Evolutionary conservation across 139 green algal species (phyloP).

Genomic region (Chlorella sp.): DNA sequence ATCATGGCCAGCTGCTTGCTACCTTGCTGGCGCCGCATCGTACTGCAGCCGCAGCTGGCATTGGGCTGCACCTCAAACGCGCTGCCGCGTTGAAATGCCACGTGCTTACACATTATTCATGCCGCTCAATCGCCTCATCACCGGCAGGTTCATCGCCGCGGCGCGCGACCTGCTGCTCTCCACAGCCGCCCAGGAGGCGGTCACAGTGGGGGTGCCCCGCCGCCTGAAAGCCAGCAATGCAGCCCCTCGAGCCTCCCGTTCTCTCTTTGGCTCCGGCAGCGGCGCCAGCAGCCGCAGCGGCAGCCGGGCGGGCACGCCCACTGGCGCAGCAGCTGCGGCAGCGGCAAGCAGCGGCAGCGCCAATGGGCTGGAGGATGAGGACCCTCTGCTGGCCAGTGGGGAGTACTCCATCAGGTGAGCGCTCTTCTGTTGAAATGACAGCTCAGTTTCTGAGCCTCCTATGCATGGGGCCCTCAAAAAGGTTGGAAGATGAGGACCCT

Average conservation of each 20-base stretch:
- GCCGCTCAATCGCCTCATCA: too few relatives aligned
- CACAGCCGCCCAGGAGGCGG: conserved; percentile 8
- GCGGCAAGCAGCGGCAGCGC: conserved; percentile 14
- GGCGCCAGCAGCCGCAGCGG: not conserved
- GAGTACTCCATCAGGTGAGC: conserved; percentile 35
- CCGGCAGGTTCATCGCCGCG: conserved; percentile 25
- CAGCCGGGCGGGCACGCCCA: not conserved
- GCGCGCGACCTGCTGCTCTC: conserved; percentile 33
- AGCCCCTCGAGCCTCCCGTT: not conserved
- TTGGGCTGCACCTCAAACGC: not conserved
- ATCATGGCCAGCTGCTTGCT: not conserved
- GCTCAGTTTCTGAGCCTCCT: too few relatives aligned
- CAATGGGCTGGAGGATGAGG: conserved; percentile 4
- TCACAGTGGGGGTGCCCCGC: conserved; percentile 3
- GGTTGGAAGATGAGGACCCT: too few relatives aligned
- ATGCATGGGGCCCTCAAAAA: too few relatives aligned
- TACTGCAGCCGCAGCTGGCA: not conserved
- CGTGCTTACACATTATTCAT: too few relatives aligned
- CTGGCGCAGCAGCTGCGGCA: not conserved
- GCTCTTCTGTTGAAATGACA: not conserved
- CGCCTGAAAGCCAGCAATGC: not conserved
- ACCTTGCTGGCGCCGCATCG: too few relatives aligned
- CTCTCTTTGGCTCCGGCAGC: not conserved
- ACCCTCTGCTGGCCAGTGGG: not conserved
- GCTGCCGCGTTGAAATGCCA: too few relatives aligned